phyloP scores from a whole-genome alignment of 176 grass and related monocot genomes.

The Leersia perrieri region DNA sequence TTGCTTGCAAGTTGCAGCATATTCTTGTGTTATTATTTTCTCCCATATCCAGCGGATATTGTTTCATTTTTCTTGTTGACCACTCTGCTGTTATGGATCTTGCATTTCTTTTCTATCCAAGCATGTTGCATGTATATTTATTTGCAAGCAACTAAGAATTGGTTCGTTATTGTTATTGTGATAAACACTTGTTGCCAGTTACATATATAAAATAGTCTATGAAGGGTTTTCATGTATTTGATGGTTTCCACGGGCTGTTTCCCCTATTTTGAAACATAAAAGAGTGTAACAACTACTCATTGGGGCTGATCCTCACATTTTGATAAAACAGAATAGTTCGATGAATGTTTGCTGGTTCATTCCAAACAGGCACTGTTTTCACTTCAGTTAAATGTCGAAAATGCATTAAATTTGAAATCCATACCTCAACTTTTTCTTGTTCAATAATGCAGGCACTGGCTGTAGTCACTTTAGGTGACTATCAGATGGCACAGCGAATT shows the following conservation, averaged over 20 bases:
- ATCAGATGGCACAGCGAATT: slow-evolving; percentile 98
- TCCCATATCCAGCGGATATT: slow-evolving; percentile 3
- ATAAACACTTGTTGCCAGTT: slow-evolving; percentile 17
- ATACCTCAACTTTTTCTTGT: slow-evolving; percentile 14
- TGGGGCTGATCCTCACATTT: not conserved
- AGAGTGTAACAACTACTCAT: not conserved
- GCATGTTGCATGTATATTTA: slow-evolving; percentile 1
- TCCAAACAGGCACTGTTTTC: slow-evolving; percentile 3
- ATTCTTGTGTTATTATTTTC: slow-evolving; percentile 12
- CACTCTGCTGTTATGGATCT: not conserved
- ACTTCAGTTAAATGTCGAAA: not conserved
- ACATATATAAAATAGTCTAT: slow-evolving; percentile 17
- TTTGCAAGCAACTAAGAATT: not conserved
- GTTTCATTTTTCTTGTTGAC: not conserved
- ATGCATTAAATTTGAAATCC: not conserved
- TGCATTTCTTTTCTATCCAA: not conserved
- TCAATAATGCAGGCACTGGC: slow-evolving; percentile 70
- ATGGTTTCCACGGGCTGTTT: no score
- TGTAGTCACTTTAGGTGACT: slow-evolving; percentile 89
- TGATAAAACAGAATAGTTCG: not conserved
- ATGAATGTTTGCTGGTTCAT: slow-evolving; percentile 10
- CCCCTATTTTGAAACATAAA: not conserved
- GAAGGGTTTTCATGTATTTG: not conserved
- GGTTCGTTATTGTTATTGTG: slow-evolving; percentile 10
- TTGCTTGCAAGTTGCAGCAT: not conserved